Conservation (phyloP, 2,329 filamentous ascomycete genomes). For the Pseudophaeomoniella oleicola region DNA sequence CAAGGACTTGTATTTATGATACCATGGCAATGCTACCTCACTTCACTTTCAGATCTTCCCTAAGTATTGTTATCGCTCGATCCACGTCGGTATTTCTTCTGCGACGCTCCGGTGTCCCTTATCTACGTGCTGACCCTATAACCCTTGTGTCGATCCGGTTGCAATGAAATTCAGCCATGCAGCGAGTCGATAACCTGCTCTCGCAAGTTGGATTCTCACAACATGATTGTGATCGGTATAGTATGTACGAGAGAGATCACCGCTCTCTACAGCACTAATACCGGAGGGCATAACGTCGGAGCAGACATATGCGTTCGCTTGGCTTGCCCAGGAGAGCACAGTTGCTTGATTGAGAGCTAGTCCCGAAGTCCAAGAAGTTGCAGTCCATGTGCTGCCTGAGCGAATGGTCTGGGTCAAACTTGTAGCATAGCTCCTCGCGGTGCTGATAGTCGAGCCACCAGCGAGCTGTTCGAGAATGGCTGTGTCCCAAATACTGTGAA, state of each 20-base stretch:
- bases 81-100: too few relatives aligned
- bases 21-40: too few relatives aligned
- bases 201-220: constrained; percentile 45
- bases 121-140: too few relatives aligned
- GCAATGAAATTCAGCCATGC: constrained; percentile 52
- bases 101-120: too few relatives aligned
- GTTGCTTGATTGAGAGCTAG: not conserved
- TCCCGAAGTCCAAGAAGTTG: not conserved
- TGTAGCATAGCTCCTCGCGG: constrained; percentile 12
- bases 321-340: constrained; percentile 41
- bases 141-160: constrained; percentile 9
- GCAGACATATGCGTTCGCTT: constrained; percentile 50
- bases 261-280: constrained; percentile 38
- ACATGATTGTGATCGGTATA: constrained; percentile 8
- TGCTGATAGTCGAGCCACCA: constrained; percentile 32
- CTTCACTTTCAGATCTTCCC: too few relatives aligned
- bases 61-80: too few relatives aligned
- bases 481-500: constrained; percentile 62
- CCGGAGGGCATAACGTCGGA: constrained; percentile 50
- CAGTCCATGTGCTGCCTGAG: constrained; percentile 4
- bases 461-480: constrained; percentile 52
- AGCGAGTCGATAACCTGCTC: constrained; percentile 54
- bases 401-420: constrained; percentile 11
- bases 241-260: constrained; percentile 17
- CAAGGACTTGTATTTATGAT: too few relatives aligned